Evolutionary conservation across 148 eudicot species (phyloP), one percentile per base, ranked within the genome.

Genomic region (Heliamphora exappendiculata): DNA sequence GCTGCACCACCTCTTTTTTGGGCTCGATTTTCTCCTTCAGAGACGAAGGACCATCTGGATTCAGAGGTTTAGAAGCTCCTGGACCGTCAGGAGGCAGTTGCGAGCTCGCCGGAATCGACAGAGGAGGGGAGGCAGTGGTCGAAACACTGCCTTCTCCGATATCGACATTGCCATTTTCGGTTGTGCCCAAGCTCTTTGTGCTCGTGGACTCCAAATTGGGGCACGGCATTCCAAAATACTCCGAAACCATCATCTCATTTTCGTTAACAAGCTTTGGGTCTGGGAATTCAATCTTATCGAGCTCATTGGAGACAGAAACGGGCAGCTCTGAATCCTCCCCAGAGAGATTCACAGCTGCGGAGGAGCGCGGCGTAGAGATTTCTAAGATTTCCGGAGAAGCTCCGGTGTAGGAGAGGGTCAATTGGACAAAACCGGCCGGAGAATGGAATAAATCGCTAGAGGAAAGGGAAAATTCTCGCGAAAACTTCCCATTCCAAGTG

Each of bases 161-260:
- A 19, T 57, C 31, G 45, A 22, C 78, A 67, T 3, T 20, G 0
- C 3, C 5, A 31, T 76, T 76, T 62, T 80, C 76, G 3, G 71
- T 12, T 41, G 22, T 20, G 58, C 28, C 44, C 76, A 53, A 10
- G 19, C 20, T 54, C 53, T 39, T 67, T 7, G 58, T 24, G 63
- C 33, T 42, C 31, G 53, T 29, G n/a, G 63, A 50, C 0, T 76
- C 77, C 9, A 45, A 41, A 20, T 72, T 34, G 36, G 54, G 64
- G 70, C 51, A 14, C 19, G 80, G 65, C 20, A 70, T 69, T n/a
- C 17, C 76, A 37, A 68, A 78, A 54, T 82, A 82, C 54, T 75
- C 84, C 22, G 80, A 70, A 19, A 78, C 84, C 82, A 79, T 79
- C 60, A 79, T 74, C 62, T 79, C 81, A 49, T 50, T 78, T 51